phyloP scores from a whole-genome alignment of 371 early-diverging fungal species.

The Mucor irregularis region DNA sequence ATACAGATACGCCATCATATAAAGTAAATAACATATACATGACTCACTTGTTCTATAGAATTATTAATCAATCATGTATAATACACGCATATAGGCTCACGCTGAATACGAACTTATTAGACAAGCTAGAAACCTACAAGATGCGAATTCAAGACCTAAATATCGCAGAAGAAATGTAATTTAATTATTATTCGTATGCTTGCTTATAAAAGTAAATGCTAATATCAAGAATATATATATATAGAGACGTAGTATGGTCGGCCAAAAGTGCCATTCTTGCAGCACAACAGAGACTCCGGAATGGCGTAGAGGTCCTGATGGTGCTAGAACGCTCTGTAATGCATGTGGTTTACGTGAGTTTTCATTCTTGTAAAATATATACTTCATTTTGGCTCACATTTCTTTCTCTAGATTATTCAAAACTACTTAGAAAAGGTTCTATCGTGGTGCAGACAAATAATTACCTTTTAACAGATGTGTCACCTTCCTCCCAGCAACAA shows the following conservation, averaged over 20 bases:
- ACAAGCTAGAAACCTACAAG: conserved; percentile 35
- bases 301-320: conserved; percentile 73
- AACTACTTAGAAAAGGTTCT: conserved; percentile 22
- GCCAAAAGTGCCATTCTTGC: conserved; percentile 60
- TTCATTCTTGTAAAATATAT: neutral
- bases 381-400: neutral
- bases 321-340: conserved; percentile 68
- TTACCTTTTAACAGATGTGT: conserved; percentile 4
- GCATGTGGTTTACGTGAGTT: conserved; percentile 66
- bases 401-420: conserved; percentile 29
- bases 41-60: too few species aligned
- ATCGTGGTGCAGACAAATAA: conserved; percentile 25
- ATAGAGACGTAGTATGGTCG: conserved; percentile 38
- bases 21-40: too few species aligned
- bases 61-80: too few species aligned
- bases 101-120: conserved; percentile 41
- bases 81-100: neutral
- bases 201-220: too few species aligned
- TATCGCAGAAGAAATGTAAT: conserved; percentile 41
- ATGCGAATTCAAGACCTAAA: conserved; percentile 19
- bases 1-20: neutral
- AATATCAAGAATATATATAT: neutral
- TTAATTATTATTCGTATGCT: too few species aligned
- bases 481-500: too few species aligned
- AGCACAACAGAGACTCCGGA: conserved; percentile 65